Base-by-base conservation (phyloP, 2,329 filamentous ascomycete species). In the Aaosphaeria pasadenensis region DNA sequence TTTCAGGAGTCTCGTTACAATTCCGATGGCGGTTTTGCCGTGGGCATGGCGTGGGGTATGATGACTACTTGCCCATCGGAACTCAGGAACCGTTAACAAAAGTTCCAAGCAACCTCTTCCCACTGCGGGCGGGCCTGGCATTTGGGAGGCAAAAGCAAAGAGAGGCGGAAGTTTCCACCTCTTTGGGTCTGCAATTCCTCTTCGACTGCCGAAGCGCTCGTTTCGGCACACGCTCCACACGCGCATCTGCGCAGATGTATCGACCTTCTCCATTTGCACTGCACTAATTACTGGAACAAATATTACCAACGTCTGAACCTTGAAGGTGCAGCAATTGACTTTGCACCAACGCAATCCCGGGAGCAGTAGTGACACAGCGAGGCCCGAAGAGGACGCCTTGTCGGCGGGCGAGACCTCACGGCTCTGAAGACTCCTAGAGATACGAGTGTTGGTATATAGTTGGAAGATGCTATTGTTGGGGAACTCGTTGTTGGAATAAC, bases 81-180 rank as follows among this genome's bases (percentile, higher is more conserved):
- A 50, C 59, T 64, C 63, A 70, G 63, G 65, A 59, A 69, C 66
- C 52, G 47, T 51, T 24, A 52, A 49, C 51, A 49, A 52, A 55
- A 50, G 56, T 53, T 49, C 51, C 53, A 62, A 52, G 44, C 51
- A 54, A 47, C 46, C 36, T 42, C 48, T 43, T 43, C 46, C 36
- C 43, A 32, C 46, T 43, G 40, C 45, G 44, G 47, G 48, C 45
- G 52, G 59, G 55, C 56, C 63, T 52, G 48, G 51, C 33, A 49
- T 30, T 44, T 59, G 59, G 54, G 57, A 54, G 59, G 43, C 46
- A 64, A 60, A 63, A 64, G 59, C 58, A 62, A 67, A 44, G 50
- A 54, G 54, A 56, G 55, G 39, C 57, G 57, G 45, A 52, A 48
- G 49, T 53, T 47, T 56, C 58, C 59, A 55, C 46, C 43, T 43